A percentile compares a stretch with the other conserved stretches of the same genome.
Evolutionary conservation across 768 basidiomycete genomes (phyloP).

Genomic region (Tubosaeta sp.): DNA sequence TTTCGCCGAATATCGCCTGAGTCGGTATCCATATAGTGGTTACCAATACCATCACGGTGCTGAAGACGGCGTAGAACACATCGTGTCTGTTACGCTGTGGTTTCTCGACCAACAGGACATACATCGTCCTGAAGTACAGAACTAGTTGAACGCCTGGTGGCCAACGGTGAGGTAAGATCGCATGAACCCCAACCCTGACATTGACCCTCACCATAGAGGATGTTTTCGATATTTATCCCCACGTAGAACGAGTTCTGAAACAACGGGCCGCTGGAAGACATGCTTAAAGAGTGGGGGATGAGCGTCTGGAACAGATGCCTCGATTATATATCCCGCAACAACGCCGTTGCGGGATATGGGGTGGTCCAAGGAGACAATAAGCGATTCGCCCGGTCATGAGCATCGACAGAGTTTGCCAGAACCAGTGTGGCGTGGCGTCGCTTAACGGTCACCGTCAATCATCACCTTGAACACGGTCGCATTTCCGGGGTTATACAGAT

Average conservation of each 20-base stretch:
- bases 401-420: neutral
- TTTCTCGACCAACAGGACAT: constrained; percentile 7
- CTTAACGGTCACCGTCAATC: neutral
- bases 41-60: constrained; percentile 26
- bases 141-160: constrained; percentile 22
- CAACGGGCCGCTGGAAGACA: constrained; percentile 18
- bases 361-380: neutral
- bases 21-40: constrained; percentile 31
- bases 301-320: neutral
- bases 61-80: constrained; percentile 23
- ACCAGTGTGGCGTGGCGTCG: neutral
- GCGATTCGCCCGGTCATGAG: neutral
- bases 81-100: constrained; percentile 3
- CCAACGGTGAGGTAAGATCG: neutral
- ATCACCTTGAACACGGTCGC: neutral
- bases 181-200: too few species aligned
- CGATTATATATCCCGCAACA: constrained; percentile 7
- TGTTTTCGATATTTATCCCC: constrained; percentile 22
- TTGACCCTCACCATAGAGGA: constrained; percentile 20
- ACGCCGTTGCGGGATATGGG: neutral
- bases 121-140: constrained; percentile 24
- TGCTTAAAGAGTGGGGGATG: neutral
- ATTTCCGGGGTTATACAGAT: neutral
- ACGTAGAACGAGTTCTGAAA: constrained; percentile 22
- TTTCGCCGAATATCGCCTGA: constrained; percentile 29